A percentile compares a stretch with the other conserved stretches of the same genome.
Evolutionary conservation across 805 yeast species (phyloP).

Genomic region (Metschnikowia chrysomelidarum): DNA sequence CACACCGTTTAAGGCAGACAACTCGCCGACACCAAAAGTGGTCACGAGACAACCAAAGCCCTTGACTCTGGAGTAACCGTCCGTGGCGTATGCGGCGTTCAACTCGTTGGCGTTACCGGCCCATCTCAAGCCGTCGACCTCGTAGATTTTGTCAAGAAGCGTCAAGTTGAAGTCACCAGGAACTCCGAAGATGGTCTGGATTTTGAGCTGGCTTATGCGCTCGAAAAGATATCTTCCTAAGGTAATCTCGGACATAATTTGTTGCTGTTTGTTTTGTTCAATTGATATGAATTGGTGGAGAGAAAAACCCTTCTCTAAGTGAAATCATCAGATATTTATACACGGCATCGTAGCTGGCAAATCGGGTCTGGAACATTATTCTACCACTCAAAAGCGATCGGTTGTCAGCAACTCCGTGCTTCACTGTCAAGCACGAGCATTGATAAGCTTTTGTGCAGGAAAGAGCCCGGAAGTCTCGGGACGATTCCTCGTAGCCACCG

Average conservation of each 20-base stretch:
- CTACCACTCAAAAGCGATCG: conserved; percentile 3
- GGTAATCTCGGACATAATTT: conserved; percentile 45
- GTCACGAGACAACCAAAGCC: conserved; percentile 72
- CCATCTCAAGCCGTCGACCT: conserved; percentile 76
- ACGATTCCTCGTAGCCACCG: too few relatives aligned
- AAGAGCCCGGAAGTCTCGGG: too few relatives aligned
- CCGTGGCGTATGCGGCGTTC: conserved; percentile 86
- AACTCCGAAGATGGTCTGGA: conserved; percentile 70
- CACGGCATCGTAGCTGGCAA: not conserved
- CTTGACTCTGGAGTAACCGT: conserved; percentile 81
- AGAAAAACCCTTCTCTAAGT: not conserved
- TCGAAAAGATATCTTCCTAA: conserved; percentile 77
- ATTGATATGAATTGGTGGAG: conserved; percentile 4
- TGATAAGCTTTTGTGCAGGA: conserved; percentile 7
- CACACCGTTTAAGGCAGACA: conserved; percentile 77
- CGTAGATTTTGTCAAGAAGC: conserved; percentile 66
- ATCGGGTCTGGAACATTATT: conserved; percentile 13
- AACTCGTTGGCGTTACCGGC: conserved; percentile 88
- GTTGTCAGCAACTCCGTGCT: conserved; percentile 9
- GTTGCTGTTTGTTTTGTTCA: conserved; percentile 1
- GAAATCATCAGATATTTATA: conserved; percentile 2
- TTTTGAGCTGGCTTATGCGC: conserved; percentile 68
- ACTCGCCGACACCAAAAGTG: conserved; percentile 89
- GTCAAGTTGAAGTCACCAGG: conserved; percentile 82
- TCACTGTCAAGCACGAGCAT: not conserved